Conservation (phyloP, 2,329 filamentous ascomycete species). For the Fonsecaea multimorphosa region DNA sequence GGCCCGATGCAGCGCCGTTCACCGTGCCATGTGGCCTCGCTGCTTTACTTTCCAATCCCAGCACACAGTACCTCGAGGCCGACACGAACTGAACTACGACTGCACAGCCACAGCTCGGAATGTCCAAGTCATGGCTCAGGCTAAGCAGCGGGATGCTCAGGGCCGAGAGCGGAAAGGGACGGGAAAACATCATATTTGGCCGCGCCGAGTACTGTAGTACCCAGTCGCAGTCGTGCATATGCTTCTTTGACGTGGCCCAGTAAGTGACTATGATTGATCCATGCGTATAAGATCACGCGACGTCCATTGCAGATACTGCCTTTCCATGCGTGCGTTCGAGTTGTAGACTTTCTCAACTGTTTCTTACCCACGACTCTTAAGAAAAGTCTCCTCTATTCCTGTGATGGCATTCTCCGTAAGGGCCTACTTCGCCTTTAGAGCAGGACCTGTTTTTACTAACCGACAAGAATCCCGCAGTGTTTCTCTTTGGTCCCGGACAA, state of each 20-base stretch:
- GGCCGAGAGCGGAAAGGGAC: too few species aligned
- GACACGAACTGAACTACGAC: too few species aligned
- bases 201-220: too few species aligned
- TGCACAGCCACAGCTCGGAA: too few species aligned
- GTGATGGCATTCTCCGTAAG: constrained; percentile 20
- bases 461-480: constrained; percentile 49
- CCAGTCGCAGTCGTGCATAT: neutral
- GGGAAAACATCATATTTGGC: too few species aligned
- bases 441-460: neutral
- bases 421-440: neutral
- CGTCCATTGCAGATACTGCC: neutral
- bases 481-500: constrained; percentile 49
- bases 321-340: neutral
- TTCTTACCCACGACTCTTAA: neutral
- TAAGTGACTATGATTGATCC: constrained; percentile 12
- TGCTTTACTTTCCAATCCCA: too few species aligned
- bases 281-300: constrained; percentile 10
- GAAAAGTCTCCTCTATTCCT: neutral
- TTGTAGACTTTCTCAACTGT: neutral
- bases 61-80: too few species aligned
- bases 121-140: too few species aligned
- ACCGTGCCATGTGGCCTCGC: too few species aligned
- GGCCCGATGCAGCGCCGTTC: too few species aligned
- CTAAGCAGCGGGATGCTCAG: too few species aligned
- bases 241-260: constrained; percentile 11